Conservation (phyloP, 176 grass and related monocot genomes). For the Areca catechu region DNA sequence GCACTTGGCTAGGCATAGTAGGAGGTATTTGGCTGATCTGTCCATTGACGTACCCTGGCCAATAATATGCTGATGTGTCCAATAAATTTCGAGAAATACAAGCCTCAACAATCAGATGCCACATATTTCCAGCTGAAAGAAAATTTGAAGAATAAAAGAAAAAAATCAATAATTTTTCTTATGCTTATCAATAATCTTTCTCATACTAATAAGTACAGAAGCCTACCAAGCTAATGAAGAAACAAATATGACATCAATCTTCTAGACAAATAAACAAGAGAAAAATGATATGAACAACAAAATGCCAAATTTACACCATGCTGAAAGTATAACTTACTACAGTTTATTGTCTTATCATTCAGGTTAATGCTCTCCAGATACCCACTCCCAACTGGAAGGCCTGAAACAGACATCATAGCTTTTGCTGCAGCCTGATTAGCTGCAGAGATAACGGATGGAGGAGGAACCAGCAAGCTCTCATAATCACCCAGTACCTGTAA, state of each 20-base stretch:
- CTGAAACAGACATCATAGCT: constrained; percentile 74
- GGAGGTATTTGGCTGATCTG: constrained; percentile 43
- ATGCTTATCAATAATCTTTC: no score
- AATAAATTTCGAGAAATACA: constrained; percentile 89
- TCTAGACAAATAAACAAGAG: no score
- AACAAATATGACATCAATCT: no score
- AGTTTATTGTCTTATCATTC: constrained; percentile 45
- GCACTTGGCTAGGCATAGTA: constrained; percentile 59
- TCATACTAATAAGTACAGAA: no score
- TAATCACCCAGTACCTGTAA: constrained; percentile 78
- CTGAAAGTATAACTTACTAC: constrained; percentile 39
- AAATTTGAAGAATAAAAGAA: constrained; percentile 10
- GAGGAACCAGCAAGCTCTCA: constrained; percentile 78
- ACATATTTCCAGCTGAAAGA: constrained; percentile 85
- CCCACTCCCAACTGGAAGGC: constrained; percentile 43
- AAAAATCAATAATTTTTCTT: no score
- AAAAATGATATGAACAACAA: no score
- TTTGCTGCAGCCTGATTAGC: constrained; percentile 84
- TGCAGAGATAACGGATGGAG: constrained; percentile 53
- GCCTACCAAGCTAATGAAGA: no score
- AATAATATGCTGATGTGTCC: constrained; percentile 82
- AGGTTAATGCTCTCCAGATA: constrained; percentile 46
- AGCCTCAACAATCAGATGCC: constrained; percentile 91
- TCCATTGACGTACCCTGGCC: constrained; percentile 75
- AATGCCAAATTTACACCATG: no score